Evolutionary conservation across 176 grass and related monocot genomes (phyloP).

Genomic region (Phragmites australis): DNA sequence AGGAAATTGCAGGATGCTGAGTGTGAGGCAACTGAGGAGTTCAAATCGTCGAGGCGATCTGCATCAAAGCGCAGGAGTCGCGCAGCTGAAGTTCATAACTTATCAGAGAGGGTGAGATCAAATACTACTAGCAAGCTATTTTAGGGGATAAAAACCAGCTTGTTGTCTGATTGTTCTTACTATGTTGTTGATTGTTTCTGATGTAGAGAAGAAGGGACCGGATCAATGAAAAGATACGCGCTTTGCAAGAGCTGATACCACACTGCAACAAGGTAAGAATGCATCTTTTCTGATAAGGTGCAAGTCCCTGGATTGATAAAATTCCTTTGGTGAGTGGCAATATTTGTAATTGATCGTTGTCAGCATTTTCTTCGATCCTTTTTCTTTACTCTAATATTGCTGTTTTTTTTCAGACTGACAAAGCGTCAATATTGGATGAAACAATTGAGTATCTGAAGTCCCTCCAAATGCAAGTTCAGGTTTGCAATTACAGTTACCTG

Average conservation of each 20-base stretch:
- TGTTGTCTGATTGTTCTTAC: slow-evolving; percentile 9
- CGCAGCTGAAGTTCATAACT: slow-evolving; percentile 91
- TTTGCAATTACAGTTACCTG: slow-evolving; percentile 14
- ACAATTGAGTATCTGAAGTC: slow-evolving; percentile 93
- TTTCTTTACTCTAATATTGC: not conserved
- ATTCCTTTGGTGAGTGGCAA: slow-evolving; percentile 18
- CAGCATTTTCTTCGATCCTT: not conserved
- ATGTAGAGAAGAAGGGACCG: slow-evolving; percentile 88
- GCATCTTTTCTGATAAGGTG: slow-evolving; percentile 10
- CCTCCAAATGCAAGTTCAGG: slow-evolving; percentile 97
- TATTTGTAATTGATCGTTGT: not conserved
- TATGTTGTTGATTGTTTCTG: not conserved
- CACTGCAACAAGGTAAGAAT: slow-evolving; percentile 88
- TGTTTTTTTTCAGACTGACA: slow-evolving; percentile 66
- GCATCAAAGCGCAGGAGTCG: slow-evolving; percentile 65
- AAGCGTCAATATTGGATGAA: slow-evolving; percentile 90
- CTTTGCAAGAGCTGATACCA: slow-evolving; percentile 85
- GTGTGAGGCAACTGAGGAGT: slow-evolving; percentile 49
- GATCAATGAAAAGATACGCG: slow-evolving; percentile 93
- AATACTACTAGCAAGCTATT: not conserved
- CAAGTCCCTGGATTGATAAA: slow-evolving; percentile 13
- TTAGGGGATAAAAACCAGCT: not conserved
- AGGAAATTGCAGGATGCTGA: slow-evolving; percentile 67
- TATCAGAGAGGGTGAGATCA: slow-evolving; percentile 90
- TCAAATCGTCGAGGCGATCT: slow-evolving; percentile 42